phyloP scores from a whole-genome alignment of 495 filamentous ascomycete species.

The Emericellopsis terricola region DNA sequence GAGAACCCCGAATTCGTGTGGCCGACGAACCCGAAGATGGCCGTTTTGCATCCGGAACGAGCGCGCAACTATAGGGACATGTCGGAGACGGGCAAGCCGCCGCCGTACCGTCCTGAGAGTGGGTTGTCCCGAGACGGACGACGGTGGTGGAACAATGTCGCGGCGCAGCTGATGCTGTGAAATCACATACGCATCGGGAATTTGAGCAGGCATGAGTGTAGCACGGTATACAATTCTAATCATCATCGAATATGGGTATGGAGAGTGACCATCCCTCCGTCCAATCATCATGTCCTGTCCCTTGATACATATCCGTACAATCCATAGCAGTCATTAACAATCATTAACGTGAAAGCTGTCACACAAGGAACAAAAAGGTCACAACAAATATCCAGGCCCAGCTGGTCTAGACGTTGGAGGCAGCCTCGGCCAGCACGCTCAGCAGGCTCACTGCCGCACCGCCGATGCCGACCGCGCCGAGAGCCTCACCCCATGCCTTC shows the following conservation, averaged over 20 bases:
- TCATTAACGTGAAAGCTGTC: no score
- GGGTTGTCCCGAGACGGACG: neutral
- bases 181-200: neutral
- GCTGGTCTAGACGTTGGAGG: slow-evolving; percentile 6
- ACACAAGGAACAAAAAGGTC: no score
- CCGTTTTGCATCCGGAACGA: neutral
- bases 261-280: no score
- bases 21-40: neutral
- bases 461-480: slow-evolving; percentile 29
- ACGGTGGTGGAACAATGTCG: slow-evolving; percentile 1
- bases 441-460: slow-evolving; percentile 31
- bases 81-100: neutral
- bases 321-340: no score
- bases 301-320: no score
- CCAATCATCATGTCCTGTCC: no score
- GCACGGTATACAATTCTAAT: no score
- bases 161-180: slow-evolving; percentile 1
- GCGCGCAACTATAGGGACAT: no score
- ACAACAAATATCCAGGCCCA: no score
- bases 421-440: slow-evolving; percentile 31
- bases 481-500: slow-evolving; percentile 19
- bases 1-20: slow-evolving; percentile 1
- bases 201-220: no score
- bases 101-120: neutral
- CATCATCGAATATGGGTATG: no score